Base-by-base conservation (phyloP, 306 rosid genomes). In the Echinosophora koreensis region DNA sequence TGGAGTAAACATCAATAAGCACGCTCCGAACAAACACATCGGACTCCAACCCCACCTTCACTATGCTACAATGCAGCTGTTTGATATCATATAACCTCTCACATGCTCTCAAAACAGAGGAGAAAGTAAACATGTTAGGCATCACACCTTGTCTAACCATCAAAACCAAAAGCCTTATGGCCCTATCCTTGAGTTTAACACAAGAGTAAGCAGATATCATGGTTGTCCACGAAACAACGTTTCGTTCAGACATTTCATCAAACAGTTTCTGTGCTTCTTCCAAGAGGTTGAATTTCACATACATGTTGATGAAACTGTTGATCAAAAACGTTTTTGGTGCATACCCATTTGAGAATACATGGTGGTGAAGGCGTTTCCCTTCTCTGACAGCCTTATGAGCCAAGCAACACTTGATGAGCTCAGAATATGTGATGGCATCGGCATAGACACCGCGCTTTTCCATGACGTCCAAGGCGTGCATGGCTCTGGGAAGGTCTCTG, bases 51-150 rank as follows among this genome's bases (percentile, higher is more conserved):
- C 97, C 98, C 12, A 44, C 90, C 85, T 87, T 92, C 6, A 79
- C 17, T 52, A 89, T 86, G 34, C 87, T 32, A 67, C 79, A 88
- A 88, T 92, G 97, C 5, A 92, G 85, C 89, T 94, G 94, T 32
- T 73, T 81, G 13, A 94, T 80, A 83, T 72, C 77, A 80, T 52
- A 76, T 44, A 87, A 52, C 69, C 86, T 75, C 6, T 90, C 82
- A 44, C 98, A 92, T 1, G 97, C 87, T 78, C 94, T 94, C 77
- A 94, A 75, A 81, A 92, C 87, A 5, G 97, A 92, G 12, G 97
- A 94, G 82, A 77, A 94, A 32, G 97, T 90, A 65, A 79, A 94
- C 93, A 88, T 90, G 54, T 94, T 92, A 66, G 98, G 98, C 86
- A 47, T 62, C 47, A 86, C 90, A n/a, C 92, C 95, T 38, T 94